These are phyloP conservation scores for Plantago rigida DNA, from an alignment of 305 asterid species.

Conservation along the genomic window DNA sequence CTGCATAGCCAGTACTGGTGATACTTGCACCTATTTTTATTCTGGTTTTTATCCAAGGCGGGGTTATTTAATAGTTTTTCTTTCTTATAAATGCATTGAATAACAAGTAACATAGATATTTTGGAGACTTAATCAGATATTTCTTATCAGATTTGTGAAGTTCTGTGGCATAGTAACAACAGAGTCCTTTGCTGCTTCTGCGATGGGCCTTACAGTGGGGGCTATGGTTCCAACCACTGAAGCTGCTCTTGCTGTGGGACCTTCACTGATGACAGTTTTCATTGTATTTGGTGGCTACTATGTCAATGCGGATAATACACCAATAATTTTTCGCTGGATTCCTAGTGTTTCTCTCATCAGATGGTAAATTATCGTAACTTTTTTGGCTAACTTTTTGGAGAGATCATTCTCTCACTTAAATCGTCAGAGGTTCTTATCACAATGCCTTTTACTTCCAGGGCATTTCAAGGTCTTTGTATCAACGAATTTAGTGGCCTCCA, in stretches of 20 bases:
- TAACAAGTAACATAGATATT: slow-evolving; percentile 4
- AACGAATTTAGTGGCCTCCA: slow-evolving; percentile 80
- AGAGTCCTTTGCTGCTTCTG: slow-evolving; percentile 94
- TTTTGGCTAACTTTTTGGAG: neutral
- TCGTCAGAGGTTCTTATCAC: neutral
- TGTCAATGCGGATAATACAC: slow-evolving; percentile 83
- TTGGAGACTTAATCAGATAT: slow-evolving; percentile 23
- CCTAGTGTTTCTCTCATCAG: slow-evolving; percentile 89
- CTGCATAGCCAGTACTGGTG: neutral
- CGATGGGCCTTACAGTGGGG: slow-evolving; percentile 96
- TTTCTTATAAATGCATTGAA: neutral
- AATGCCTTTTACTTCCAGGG: slow-evolving; percentile 48
- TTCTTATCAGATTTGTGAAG: slow-evolving; percentile 58
- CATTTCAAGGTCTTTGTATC: slow-evolving; percentile 94
- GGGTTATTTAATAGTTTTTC: neutral
- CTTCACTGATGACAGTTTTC: slow-evolving; percentile 92
- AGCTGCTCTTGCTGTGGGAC: slow-evolving; percentile 96
- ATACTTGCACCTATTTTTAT: neutral
- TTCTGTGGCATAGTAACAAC: slow-evolving; percentile 81
- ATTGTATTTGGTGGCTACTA: slow-evolving; percentile 96
- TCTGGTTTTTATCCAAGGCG: neutral
- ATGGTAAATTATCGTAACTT: slow-evolving; percentile 41
- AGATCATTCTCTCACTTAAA: neutral
- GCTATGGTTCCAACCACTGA: slow-evolving; percentile 93
- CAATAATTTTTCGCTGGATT: slow-evolving; percentile 87